Evolutionary conservation across 768 basidiomycete genomes (phyloP).

Genomic region (Russula emetica): DNA sequence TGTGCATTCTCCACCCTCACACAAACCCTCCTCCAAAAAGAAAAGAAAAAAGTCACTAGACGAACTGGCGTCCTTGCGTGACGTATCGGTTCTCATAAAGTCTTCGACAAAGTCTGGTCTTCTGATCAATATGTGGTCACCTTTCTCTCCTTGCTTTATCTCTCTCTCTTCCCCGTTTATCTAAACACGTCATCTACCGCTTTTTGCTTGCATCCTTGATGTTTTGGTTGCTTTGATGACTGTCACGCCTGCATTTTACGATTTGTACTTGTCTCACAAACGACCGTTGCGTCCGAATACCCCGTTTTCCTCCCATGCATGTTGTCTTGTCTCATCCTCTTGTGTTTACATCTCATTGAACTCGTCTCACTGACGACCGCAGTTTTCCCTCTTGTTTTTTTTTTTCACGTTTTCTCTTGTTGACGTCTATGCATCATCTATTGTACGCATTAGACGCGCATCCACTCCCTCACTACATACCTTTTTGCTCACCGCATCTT

Average conservation of each 20-base stretch:
- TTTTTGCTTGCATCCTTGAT: constrained; percentile 17
- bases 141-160: background rate
- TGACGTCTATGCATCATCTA: constrained; percentile 31
- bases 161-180: constrained; percentile 1
- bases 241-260: constrained; percentile 18
- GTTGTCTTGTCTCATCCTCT: constrained; percentile 10
- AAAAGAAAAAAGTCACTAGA: background rate
- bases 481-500: constrained; percentile 34
- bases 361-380: constrained; percentile 22
- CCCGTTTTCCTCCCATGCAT: constrained; percentile 18
- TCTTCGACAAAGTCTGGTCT: constrained; percentile 9
- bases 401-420: constrained; percentile 24
- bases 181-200: constrained; percentile 18
- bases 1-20: constrained; percentile 10
- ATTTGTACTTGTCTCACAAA: constrained; percentile 10
- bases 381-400: constrained; percentile 30
- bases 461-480: constrained; percentile 34
- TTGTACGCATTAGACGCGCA: constrained; percentile 76
- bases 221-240: constrained; percentile 24
- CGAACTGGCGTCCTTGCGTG: background rate
- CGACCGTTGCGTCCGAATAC: constrained; percentile 18
- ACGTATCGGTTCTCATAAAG: constrained; percentile 15
- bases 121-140: constrained; percentile 18
- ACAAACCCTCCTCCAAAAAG: background rate
- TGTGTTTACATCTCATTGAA: constrained; percentile 11